phyloP scores from a whole-genome alignment of 805 yeast species.

The Vanderwaltozyma yarrowii region DNA sequence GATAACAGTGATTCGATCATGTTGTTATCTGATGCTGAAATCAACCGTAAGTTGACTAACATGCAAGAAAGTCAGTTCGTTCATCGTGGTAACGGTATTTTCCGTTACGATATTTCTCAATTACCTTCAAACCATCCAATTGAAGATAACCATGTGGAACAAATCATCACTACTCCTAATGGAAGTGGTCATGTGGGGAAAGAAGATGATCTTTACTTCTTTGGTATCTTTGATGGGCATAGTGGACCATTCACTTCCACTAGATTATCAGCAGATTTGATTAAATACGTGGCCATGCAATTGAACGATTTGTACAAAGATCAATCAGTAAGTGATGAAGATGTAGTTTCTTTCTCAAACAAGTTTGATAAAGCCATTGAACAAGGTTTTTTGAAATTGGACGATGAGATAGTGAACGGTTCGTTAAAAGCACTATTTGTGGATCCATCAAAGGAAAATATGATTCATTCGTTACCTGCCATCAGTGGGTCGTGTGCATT shows the following conservation, averaged over 20 bases:
- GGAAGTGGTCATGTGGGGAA: slow-evolving; percentile 27
- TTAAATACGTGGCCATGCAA: slow-evolving; percentile 68
- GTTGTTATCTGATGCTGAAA: slow-evolving; percentile 57
- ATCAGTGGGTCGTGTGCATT: slow-evolving; percentile 92
- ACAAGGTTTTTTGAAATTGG: slow-evolving; percentile 71
- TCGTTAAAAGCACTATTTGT: slow-evolving; percentile 60
- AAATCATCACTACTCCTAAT: slow-evolving; percentile 53
- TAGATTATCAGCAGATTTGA: slow-evolving; percentile 70
- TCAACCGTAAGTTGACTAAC: slow-evolving; percentile 55
- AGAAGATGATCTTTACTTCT: slow-evolving; percentile 74
- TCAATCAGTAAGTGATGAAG: slow-evolving; percentile 31
- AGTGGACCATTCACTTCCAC: slow-evolving; percentile 92
- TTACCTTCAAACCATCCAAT: slow-evolving; percentile 86
- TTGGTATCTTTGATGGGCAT: slow-evolving; percentile 95
- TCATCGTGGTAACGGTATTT: slow-evolving; percentile 77
- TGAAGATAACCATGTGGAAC: slow-evolving; percentile 88
- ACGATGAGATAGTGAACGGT: slow-evolving; percentile 74
- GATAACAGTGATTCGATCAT: slow-evolving; percentile 27
- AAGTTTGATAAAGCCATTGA: slow-evolving; percentile 71
- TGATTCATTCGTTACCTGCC: slow-evolving; percentile 77
- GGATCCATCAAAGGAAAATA: slow-evolving; percentile 48
- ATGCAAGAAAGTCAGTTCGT: slow-evolving; percentile 73
- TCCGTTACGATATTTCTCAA: slow-evolving; percentile 83
- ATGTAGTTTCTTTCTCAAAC: slow-evolving; percentile 41
- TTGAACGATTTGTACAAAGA: slow-evolving; percentile 51